Percentiles rank a stretch among this genome's conserved stretches.
phyloP scores from a whole-genome alignment of 2,329 filamentous ascomycete genomes.

The Colletotrichum eremochloae region DNA sequence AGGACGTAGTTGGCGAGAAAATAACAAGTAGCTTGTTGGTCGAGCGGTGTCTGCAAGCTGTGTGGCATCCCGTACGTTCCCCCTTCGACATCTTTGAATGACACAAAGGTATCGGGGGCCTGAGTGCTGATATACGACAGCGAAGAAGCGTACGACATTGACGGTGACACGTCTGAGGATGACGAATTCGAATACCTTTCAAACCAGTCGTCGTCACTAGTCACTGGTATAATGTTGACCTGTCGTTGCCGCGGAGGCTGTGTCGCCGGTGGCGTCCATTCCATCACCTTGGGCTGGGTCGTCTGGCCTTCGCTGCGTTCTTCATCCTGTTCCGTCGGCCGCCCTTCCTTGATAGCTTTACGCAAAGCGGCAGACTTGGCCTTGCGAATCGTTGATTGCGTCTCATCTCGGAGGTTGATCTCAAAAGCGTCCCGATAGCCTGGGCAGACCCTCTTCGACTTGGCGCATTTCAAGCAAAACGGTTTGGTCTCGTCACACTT shows the following conservation, averaged over 20 bases:
- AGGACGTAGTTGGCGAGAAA: constrained; percentile 46
- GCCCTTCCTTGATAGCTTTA: constrained; percentile 40
- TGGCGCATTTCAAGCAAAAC: constrained; percentile 51
- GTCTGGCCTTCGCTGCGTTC: constrained; percentile 16
- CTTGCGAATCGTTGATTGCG: constrained; percentile 43
- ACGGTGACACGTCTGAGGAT: constrained; percentile 36
- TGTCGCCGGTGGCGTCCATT: constrained; percentile 36
- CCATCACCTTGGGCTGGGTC: constrained; percentile 18
- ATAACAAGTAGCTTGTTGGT: constrained; percentile 46
- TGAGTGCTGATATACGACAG: constrained; percentile 37
- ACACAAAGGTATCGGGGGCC: constrained; percentile 30
- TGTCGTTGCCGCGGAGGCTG: constrained; percentile 31
- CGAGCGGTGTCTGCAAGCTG: constrained; percentile 44
- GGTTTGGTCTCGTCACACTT: constrained; percentile 54
- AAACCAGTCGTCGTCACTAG: constrained; percentile 34
- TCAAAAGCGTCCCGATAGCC: constrained; percentile 43
- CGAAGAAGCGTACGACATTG: constrained; percentile 37
- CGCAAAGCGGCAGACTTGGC: constrained; percentile 41
- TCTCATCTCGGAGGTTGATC: constrained; percentile 43
- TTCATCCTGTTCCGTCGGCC: constrained; percentile 28
- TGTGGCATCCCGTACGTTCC: constrained; percentile 36
- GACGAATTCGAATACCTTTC: constrained; percentile 34
- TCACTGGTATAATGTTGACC: constrained; percentile 26
- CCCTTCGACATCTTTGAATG: constrained; percentile 34
- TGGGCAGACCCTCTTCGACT: constrained; percentile 44